Conservation (phyloP, 1,284 basidiomycete genomes). For the Cystobasidium pallidum region DNA sequence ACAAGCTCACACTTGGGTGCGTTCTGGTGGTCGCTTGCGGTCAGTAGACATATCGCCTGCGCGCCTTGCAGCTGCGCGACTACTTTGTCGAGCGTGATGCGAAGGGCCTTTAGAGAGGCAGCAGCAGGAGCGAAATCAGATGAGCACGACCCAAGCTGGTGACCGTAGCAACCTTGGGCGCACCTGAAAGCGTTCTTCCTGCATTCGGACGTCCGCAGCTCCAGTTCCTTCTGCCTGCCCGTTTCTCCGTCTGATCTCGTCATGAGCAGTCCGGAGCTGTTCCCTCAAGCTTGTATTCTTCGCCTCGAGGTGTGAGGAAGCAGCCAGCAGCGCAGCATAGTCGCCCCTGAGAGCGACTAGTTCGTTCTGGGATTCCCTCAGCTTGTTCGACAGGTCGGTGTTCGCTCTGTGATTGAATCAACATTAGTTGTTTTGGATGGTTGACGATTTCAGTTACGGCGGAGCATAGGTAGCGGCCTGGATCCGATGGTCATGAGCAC, state of each 20-base stretch:
- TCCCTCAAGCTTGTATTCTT: slow-evolving; percentile 44
- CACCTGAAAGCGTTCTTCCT: slow-evolving; percentile 8
- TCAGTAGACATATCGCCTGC: slow-evolving; percentile 31
- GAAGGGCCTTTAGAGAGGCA: slow-evolving; percentile 18
- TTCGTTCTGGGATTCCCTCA: slow-evolving; percentile 42
- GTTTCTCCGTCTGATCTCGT: slow-evolving; percentile 36
- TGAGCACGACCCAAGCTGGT: background rate
- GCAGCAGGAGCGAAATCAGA: background rate
- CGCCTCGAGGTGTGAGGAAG: slow-evolving; percentile 47
- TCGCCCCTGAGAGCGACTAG: slow-evolving; percentile 49
- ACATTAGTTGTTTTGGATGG: slow-evolving; percentile 12
- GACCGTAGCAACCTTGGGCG: no score
- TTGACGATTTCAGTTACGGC: no score
- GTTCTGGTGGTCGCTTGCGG: slow-evolving; percentile 13
- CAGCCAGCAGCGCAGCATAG: slow-evolving; percentile 47
- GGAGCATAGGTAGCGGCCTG: no score
- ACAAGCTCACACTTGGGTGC: slow-evolving; percentile 3
- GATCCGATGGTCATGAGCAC: no score
- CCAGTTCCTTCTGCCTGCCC: background rate
- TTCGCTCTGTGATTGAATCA: slow-evolving; percentile 49
- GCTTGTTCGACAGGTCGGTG: slow-evolving; percentile 47
- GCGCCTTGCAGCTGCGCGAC: slow-evolving; percentile 40
- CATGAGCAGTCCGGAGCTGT: slow-evolving; percentile 34
- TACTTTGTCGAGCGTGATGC: slow-evolving; percentile 33
- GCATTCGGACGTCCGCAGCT: slow-evolving; percentile 11